phyloP scores from a whole-genome alignment of 2,329 filamentous ascomycete genomes.

The Exserohilum rostratum region DNA sequence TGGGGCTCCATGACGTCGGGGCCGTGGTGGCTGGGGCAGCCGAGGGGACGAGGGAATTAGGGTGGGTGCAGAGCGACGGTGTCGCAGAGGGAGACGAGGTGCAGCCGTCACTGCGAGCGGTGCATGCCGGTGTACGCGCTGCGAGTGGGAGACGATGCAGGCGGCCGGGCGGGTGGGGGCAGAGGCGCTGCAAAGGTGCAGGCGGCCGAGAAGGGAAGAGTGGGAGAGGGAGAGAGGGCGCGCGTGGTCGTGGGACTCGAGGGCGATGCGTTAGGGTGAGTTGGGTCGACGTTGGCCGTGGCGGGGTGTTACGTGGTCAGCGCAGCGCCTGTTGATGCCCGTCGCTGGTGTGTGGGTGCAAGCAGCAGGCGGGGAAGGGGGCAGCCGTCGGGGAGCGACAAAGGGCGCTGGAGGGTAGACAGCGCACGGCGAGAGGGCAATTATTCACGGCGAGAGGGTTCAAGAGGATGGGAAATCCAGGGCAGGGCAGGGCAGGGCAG shows the following conservation, averaged over 20 bases:
- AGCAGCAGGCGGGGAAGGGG: not conserved
- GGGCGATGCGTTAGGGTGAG: not conserved
- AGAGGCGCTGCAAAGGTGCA: not conserved
- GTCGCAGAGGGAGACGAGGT: slow-evolving; percentile 46
- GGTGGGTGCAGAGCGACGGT: slow-evolving; percentile 19
- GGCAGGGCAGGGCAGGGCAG: slow-evolving; percentile 13
- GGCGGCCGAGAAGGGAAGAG: not conserved
- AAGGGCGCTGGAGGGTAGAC: not conserved
- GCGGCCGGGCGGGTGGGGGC: not conserved
- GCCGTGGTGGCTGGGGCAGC: slow-evolving; percentile 10
- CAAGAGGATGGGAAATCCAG: slow-evolving; percentile 12
- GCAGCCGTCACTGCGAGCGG: slow-evolving; percentile 34
- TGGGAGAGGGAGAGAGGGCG: not conserved
- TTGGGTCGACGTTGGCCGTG: slow-evolving; percentile 15
- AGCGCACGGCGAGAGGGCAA: not conserved
- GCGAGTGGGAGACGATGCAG: not conserved
- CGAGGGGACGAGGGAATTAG: slow-evolving; percentile 10
- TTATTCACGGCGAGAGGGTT: slow-evolving; percentile 1
- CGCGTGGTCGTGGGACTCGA: not conserved
- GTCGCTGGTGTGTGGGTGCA: too few relatives aligned
- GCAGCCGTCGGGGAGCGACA: not conserved
- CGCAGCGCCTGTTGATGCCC: slow-evolving; percentile 5
- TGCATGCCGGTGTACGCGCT: slow-evolving; percentile 45
- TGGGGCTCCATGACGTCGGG: slow-evolving; percentile 45
- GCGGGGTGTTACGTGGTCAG: slow-evolving; percentile 19